These are phyloP conservation scores for Kwoniella dejecticola DNA, from an alignment of 768 basidiomycete species.

Conservation along the genomic window DNA sequence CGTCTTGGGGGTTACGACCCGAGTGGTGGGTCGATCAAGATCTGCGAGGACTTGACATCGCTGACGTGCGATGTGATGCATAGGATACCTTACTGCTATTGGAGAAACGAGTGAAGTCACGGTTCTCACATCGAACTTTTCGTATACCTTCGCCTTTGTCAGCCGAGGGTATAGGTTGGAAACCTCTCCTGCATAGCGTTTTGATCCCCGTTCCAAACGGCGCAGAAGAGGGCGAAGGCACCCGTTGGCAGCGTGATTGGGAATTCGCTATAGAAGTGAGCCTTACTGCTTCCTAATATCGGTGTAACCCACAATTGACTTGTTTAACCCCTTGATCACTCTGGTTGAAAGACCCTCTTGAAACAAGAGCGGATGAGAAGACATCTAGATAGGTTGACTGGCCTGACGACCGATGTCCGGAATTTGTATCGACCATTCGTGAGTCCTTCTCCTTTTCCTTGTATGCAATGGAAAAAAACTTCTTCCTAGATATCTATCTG, in stretches of 20 bases:
- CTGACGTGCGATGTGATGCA: background rate
- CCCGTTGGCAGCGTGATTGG: conserved; percentile 69
- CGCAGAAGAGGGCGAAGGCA: conserved; percentile 27
- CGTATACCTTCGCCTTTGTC: conserved; percentile 68
- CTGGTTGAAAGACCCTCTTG: conserved; percentile 25
- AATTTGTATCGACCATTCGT: conserved; percentile 49
- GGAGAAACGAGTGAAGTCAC: conserved; percentile 95
- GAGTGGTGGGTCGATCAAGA: conserved; percentile 59
- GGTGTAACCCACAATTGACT: no score
- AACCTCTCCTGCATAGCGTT: conserved; percentile 58
- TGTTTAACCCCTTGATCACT: no score
- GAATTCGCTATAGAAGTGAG: conserved; percentile 60
- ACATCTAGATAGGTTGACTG: conserved; percentile 34
- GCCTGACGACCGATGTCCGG: conserved; percentile 51
- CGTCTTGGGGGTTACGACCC: conserved; percentile 81
- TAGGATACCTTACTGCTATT: conserved; percentile 80
- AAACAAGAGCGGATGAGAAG: conserved; percentile 22
- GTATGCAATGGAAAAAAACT: no score
- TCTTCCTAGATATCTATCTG: no score
- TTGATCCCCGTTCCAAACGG: conserved; percentile 37
- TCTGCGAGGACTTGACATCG: no score
- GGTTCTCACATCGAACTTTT: conserved; percentile 90
- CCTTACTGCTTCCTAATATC: no score
- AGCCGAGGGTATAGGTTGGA: conserved; percentile 62
- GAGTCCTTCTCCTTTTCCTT: conserved; percentile 18